Evolutionary conservation across 192 early-diverging fungal genomes (phyloP), one percentile per base, ranked within the genome.

Genomic region (Phycomyces blakesleeanus): DNA sequence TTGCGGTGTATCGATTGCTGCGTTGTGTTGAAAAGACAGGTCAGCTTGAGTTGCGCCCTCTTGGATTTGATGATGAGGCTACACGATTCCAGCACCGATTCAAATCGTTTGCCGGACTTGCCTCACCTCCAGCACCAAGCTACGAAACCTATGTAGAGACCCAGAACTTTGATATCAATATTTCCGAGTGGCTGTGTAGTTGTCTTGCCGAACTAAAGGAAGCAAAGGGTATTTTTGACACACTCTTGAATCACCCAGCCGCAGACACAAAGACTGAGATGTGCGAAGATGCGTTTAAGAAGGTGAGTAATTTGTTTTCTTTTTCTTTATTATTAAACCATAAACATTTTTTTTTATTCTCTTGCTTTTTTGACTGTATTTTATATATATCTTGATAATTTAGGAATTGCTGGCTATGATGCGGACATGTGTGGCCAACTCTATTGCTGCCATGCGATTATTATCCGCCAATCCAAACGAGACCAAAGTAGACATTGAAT

Each of bases 1-100:
- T 65, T 20, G 60, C 69, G 8, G 55, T 73, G 2, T 60, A 72
- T 12, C 51, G 77, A 47, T 71, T 76, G 27, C 55, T 76, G 18
- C 54, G 69, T 1, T 71, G 63, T 8, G 59, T 78, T 29, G 40
- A 72, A 9, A 59, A 75, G n/a, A 52, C 64, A 1, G 59, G 58
- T 0, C 76, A 75, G 25, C 47, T 72, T 25, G 62, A 68, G 24
- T 40, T 64, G 12, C 63, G 58, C 14, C 54, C 51, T 27, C 71
- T 74, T 41, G 71, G 69, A 3, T 69, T 80, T 49, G 78, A 83
- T 51, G 68, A 83, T 59, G 65, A 77, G 21, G 57, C 71, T 14
- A 81, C 80, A 0, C 64, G 78, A 1, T 79, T 63, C 47, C 42
- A 26, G 5, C 82, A 81, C 40, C 69, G 82, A 20, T 78, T 83